phyloP scores from a whole-genome alignment of 805 yeast species.

The Scheffersomyces lignosus region DNA sequence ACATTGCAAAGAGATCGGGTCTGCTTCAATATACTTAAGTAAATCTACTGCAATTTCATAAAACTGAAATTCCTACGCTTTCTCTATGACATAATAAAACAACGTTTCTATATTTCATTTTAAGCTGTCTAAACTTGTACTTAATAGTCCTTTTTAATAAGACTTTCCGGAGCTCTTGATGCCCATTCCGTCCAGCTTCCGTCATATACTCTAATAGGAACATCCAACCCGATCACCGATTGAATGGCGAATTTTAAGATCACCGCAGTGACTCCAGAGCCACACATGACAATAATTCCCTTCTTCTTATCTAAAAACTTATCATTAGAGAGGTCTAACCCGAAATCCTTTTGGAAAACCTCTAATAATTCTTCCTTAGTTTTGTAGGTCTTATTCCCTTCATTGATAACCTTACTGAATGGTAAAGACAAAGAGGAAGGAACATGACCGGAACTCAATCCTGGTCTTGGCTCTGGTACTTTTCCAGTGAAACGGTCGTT shows the following conservation, averaged over 20 bases:
- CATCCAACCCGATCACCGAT: conserved; percentile 33
- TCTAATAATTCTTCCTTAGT: conserved; percentile 44
- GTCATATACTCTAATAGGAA: conserved; percentile 53
- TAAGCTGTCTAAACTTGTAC: too few species aligned
- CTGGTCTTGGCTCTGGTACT: conserved; percentile 88
- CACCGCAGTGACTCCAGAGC: conserved; percentile 95
- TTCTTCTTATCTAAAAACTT: conserved; percentile 40
- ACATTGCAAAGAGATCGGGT: too few species aligned
- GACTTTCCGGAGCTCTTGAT: conserved; percentile 60
- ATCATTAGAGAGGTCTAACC: conserved; percentile 28
- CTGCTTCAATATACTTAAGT: too few species aligned
- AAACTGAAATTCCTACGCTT: too few species aligned
- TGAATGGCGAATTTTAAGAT: conserved; percentile 67
- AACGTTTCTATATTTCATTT: too few species aligned
- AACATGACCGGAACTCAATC: conserved; percentile 85
- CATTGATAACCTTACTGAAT: conserved; percentile 58
- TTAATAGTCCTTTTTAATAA: conserved; percentile 42
- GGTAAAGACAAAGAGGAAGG: conserved; percentile 82
- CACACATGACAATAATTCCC: conserved; percentile 87
- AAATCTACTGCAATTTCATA: too few species aligned
- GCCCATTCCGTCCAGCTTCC: conserved; percentile 93
- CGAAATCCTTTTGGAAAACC: conserved; percentile 42
- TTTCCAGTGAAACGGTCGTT: conserved; percentile 71
- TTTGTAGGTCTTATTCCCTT: conserved; percentile 46
- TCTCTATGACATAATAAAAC: too few species aligned